Conservation (phyloP, 2,329 filamentous ascomycete genomes). For the Monosporascus ibericus region DNA sequence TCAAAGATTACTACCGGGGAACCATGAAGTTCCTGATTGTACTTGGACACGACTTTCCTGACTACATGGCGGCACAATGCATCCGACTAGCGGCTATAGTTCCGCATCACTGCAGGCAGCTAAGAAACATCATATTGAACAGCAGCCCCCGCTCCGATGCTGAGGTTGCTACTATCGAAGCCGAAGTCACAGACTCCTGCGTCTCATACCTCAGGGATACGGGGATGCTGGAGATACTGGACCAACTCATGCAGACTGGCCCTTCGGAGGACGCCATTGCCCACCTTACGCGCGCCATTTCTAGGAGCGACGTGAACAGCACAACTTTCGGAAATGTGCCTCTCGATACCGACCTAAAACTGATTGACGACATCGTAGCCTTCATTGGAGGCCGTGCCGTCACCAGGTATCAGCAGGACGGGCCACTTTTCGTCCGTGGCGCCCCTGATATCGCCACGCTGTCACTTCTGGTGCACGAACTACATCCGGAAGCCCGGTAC, state of each 20-base stretch:
- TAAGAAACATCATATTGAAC: constrained; percentile 85
- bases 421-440: constrained; percentile 56
- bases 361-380: constrained; percentile 78
- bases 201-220: constrained; percentile 41
- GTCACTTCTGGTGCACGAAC: constrained; percentile 68
- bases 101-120: constrained; percentile 76
- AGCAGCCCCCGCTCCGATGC: constrained; percentile 59
- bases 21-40: constrained; percentile 77
- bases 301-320: constrained; percentile 49
- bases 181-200: constrained; percentile 17
- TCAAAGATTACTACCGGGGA: constrained; percentile 80
- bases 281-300: constrained; percentile 69
- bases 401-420: constrained; percentile 51
- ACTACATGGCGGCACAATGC: constrained; percentile 86
- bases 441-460: constrained; percentile 67
- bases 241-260: constrained; percentile 54
- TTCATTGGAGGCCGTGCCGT: constrained; percentile 74
- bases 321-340: constrained; percentile 62
- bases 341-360: constrained; percentile 60
- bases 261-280: constrained; percentile 68
- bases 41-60: constrained; percentile 89
- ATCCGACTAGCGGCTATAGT: constrained; percentile 75
- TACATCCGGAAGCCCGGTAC: constrained; percentile 74
- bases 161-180: constrained; percentile 61
- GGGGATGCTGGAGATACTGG: constrained; percentile 54